A percentile compares a stretch with the other conserved stretches of the same genome.
These are phyloP conservation scores for Phytophthora idaei DNA, from an alignment of 352 stramenopile species.

Conservation along the genomic window DNA sequence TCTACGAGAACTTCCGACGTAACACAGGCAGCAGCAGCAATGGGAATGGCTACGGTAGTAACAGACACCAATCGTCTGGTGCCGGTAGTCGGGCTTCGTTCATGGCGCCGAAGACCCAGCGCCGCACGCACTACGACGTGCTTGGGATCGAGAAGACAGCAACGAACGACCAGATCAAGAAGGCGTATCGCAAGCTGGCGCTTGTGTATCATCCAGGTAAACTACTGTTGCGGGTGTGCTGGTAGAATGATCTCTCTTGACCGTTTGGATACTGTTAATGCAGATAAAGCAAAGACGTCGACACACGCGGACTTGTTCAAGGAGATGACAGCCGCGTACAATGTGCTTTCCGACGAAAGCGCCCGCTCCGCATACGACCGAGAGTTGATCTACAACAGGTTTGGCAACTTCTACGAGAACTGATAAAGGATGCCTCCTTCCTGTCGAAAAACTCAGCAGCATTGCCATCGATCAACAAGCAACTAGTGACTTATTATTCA, in stretches of 20 bases:
- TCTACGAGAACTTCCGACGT: conserved; percentile 56
- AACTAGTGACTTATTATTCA: conserved; percentile 20
- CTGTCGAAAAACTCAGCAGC: conserved; percentile 4
- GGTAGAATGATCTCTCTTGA: not conserved
- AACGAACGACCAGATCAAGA: conserved; percentile 82
- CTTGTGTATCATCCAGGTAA: conserved; percentile 87
- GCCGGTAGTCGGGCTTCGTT: conserved; percentile 33
- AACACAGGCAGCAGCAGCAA: conserved; percentile 23
- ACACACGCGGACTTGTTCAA: conserved; percentile 80
- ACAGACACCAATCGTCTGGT: conserved; percentile 29
- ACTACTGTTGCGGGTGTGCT: not conserved
- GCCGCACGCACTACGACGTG: conserved; percentile 82
- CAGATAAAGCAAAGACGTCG: conserved; percentile 78
- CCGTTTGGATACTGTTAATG: conserved; percentile 7
- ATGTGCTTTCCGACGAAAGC: conserved; percentile 70
- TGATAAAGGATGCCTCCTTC: conserved; percentile 5
- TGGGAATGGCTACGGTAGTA: conserved; percentile 9
- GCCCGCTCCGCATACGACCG: conserved; percentile 74
- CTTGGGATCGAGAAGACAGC: conserved; percentile 64
- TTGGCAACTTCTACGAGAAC: conserved; percentile 57
- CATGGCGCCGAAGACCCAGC: conserved; percentile 39
- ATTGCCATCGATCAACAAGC: not conserved
- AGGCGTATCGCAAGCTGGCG: conserved; percentile 90
- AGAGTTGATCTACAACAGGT: conserved; percentile 66
- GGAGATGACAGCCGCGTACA: conserved; percentile 87